phyloP scores from a whole-genome alignment of 208 protist species.

The Trypanosoma grayi region DNA sequence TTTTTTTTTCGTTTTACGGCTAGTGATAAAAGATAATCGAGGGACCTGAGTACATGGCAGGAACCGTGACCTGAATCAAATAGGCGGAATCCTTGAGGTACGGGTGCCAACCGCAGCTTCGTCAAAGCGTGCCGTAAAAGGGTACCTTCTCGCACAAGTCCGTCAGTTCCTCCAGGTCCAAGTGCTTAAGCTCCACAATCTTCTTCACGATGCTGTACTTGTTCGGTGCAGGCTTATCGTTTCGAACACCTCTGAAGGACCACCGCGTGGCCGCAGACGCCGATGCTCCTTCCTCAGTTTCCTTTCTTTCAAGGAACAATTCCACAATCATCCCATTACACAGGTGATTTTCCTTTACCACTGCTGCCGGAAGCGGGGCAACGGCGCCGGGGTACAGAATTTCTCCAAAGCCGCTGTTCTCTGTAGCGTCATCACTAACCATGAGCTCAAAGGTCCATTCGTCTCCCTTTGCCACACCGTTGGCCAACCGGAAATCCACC shows the following conservation, averaged over 20 bases:
- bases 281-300: slow-evolving; percentile 1
- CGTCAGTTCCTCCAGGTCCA: slow-evolving; percentile 63
- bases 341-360: slow-evolving; percentile 43
- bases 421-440: slow-evolving; percentile 34
- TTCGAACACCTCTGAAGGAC: slow-evolving; percentile 53
- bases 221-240: slow-evolving; percentile 78
- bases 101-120: background rate
- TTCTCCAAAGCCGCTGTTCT: slow-evolving; percentile 34
- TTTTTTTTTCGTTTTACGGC: too few species aligned
- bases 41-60: too few species aligned
- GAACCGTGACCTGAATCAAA: too few species aligned
- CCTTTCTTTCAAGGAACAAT: slow-evolving; percentile 24
- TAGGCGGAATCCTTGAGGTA: too few species aligned
- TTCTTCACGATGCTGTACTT: slow-evolving; percentile 60
- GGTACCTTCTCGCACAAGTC: slow-evolving; percentile 28
- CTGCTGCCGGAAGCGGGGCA: slow-evolving; percentile 41
- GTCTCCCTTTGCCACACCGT: slow-evolving; percentile 26
- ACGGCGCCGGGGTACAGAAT: slow-evolving; percentile 42
- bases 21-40: too few species aligned
- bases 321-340: slow-evolving; percentile 68
- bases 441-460: slow-evolving; percentile 61
- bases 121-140: slow-evolving; percentile 6
- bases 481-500: slow-evolving; percentile 77
- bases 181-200: slow-evolving; percentile 72
- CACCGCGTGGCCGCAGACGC: slow-evolving; percentile 36